Base-by-base conservation (phyloP, 2,329 filamentous ascomycete species). In the Neocatenulostroma microsporum region DNA sequence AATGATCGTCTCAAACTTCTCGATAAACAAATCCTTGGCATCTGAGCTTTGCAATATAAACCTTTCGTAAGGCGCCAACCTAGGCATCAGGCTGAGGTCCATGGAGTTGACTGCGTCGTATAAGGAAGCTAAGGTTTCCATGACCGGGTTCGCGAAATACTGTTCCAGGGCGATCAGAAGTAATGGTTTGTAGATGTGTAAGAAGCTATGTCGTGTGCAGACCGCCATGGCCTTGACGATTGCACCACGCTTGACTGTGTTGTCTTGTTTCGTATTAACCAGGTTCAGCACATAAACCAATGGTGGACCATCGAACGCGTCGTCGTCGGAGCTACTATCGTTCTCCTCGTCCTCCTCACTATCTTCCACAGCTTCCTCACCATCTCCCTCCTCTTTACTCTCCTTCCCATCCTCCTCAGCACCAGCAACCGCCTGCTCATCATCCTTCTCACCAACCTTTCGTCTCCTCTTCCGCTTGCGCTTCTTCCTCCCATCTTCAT, bases 151-250 rank as follows among this genome's bases (percentile, higher is more conserved):
- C 56, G 94, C 91, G 65, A 96, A 98, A 61, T 98, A 98, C 57
- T 96, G 89, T 55, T 98, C 89, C 35, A 98, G 70, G 0, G 91
- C 91, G 28, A 98, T 67, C 24, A 98, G 69, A 34, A 98, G 71
- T 25, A 98, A 72, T 19, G 91, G 91, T 74, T 98, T 98, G 69
- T 98, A 98, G 46, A 98, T 98, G 63, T 98, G 91, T 49, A 98
- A 67, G 62, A 98, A 98, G 3, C 91, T 88, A 68, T 98, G 91
- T 28, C 91, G 74, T 6, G 91, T 98, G 68, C 91, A 98, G 50
- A 98, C 95, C 20, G 91, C 91, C 91, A 98, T 98, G 27, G 91
- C 86, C 60, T 96, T 96, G 40, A 96, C 89, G 33, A 95, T 74
- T 14, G 91, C 91, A 40, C 91, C 91, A 73, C 91, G 71, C 64